Base-by-base conservation (phyloP, 164 flowering plant genomes). In the Paratinospora sagittata region DNA sequence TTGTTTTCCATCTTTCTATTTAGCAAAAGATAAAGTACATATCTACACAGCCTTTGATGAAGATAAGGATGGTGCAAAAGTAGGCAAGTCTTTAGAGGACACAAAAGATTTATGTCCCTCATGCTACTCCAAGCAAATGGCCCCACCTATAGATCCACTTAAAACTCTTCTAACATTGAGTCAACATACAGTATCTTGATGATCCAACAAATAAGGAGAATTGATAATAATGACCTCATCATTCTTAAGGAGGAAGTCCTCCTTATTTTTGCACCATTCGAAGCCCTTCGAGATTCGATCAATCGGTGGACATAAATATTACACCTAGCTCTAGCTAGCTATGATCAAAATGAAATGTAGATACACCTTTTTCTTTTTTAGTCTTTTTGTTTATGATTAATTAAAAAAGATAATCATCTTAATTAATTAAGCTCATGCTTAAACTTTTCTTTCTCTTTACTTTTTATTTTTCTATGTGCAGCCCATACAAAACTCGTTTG, bases 31-130 rank as follows among this genome's bases (percentile, higher is more conserved):
- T 47, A 27, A 63, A 55, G 74, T 52, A 33, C 74, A 73, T 67
- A 77, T 77, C 75, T 65, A 72, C 81, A 76, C 76, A 33, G 39
- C 67, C 81, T 81, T 74, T 78, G 9, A 76, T 72, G 79, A 76
- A 73, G 79, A 81, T 78, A 27, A 71, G 34, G 72, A 23, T 9
- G 23, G 47, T 27, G 41, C 30, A 47, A 64, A 13, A 27, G 49
- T 12, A 58, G 24, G 33, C 30, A 30, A 12, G 67, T 23, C 52
- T 37, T 37, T 36, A 26, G 10, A 61, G 66, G 49, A 70, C 66
- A 61, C 24, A 61, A 65, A 63, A 30, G 30, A n/a, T 30, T 71
- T 21, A 19, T 71, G 67, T 33, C 47, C 37, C 47, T 27, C 26
- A 34, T 33, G 21, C 67, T 45, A 39, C 60, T 30, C n/a, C 43